Percentiles rank a stretch among this genome's conserved stretches.
phyloP scores from a whole-genome alignment of 2,329 filamentous ascomycete species.

The Aspergillus sp. region DNA sequence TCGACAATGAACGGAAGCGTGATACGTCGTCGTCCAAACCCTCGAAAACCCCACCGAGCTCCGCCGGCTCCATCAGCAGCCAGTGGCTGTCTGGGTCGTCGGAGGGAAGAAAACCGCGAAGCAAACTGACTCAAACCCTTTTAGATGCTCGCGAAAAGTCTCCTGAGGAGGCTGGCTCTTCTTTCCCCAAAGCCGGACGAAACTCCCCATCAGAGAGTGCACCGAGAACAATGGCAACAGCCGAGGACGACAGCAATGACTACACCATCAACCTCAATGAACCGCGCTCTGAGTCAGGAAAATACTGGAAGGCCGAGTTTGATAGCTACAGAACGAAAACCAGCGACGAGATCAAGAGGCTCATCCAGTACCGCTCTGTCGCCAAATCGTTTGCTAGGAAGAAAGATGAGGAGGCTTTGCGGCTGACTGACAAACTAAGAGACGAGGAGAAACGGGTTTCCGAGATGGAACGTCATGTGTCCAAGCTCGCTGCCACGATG shows the following conservation, averaged over 20 bases:
- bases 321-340: constrained; percentile 50
- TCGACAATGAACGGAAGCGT: constrained; percentile 47
- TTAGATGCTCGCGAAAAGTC: constrained; percentile 31
- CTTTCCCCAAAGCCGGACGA: constrained; percentile 6
- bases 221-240: constrained; percentile 9
- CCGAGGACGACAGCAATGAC: constrained; percentile 28
- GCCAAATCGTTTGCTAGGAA: constrained; percentile 52
- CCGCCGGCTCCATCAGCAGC: constrained; percentile 39
- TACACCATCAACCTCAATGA: constrained; percentile 46
- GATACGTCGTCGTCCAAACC: constrained; percentile 35
- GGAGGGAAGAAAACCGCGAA: constrained; percentile 27
- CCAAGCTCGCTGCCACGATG: constrained; percentile 34
- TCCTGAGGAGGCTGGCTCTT: constrained; percentile 15
- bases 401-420: constrained; percentile 48
- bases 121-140: constrained; percentile 33
- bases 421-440: constrained; percentile 43
- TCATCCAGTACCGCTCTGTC: constrained; percentile 50
- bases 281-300: constrained; percentile 49
- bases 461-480: constrained; percentile 36
- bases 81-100: constrained; percentile 30
- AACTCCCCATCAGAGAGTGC: constrained; percentile 9
- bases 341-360: constrained; percentile 50
- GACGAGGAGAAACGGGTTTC: constrained; percentile 40
- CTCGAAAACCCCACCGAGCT: constrained; percentile 38
- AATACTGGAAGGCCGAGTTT: constrained; percentile 55